Evolutionary conservation across 441 rosid species (phyloP), one percentile per base, ranked within the genome.

Genomic region (Eutrema salsugineum): DNA sequence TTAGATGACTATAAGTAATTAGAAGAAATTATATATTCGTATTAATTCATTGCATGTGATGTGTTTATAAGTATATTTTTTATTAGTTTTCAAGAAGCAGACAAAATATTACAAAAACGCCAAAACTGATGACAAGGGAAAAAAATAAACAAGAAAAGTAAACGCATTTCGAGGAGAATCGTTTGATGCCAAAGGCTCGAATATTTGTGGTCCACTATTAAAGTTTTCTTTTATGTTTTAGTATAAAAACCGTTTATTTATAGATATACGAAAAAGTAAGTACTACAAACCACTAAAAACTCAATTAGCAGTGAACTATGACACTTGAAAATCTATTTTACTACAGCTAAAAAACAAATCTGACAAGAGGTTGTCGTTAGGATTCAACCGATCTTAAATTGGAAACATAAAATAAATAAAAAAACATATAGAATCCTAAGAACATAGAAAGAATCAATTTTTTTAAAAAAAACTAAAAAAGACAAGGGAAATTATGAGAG

Each of bases 81-180:
- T 46, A 1, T 49, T 15, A 49, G 35, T 47, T 56, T 47, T 32
- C 1, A 47, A 57, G 49, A 67, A 15, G 33, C 9, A 38, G 27
- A 73, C 24, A 38, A 35, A 15, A 56, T 8, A 61, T 14, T 11
- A 39, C 12, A 38, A 38, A 73, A 57, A 73, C 39, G 70, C 61
- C 72, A 59, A 50, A 16, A 33, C 3, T 24, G 22, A 9, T 35
- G 33, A 58, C 6, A 19, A 47, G 16, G 12, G 16, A 5, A 6
- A n/a, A 40, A 1, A 49, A 27, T 4, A 43, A 12, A n/a, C 9
- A 44, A 47, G 54, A 68, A 62, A 75, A 63, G 64, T 61, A 63
- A 63, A 69, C 79, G 71, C n/a, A 46, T 12, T 54, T 69, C 66
- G 66, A 68, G 68, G 73, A 74, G 70, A 54, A 47, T 75, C 75